These are phyloP conservation scores for Fennellomyces sp. DNA, from an alignment of 371 early-diverging fungal genomes.

Conservation along the genomic window DNA sequence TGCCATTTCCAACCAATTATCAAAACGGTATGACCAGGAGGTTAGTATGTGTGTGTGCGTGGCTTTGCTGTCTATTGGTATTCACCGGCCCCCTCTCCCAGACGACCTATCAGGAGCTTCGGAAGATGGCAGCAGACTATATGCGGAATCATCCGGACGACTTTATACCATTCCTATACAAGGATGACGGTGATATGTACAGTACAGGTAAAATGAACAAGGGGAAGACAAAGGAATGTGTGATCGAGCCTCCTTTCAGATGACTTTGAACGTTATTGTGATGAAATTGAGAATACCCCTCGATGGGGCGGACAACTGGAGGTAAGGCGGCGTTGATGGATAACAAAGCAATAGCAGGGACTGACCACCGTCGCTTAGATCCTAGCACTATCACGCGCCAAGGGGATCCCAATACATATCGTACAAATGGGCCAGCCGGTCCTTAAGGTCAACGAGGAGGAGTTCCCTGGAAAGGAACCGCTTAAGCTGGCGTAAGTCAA, in stretches of 20 bases:
- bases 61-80: neutral
- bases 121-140: slow-evolving; percentile 74
- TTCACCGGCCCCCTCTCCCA: too few relatives aligned
- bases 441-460: slow-evolving; percentile 77
- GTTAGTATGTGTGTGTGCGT: slow-evolving; percentile 21
- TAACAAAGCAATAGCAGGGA: neutral
- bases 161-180: slow-evolving; percentile 87
- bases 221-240: neutral
- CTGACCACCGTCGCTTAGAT: slow-evolving; percentile 47
- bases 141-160: slow-evolving; percentile 83
- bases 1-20: slow-evolving; percentile 84
- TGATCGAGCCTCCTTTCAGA: too few relatives aligned
- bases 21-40: slow-evolving; percentile 47
- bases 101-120: slow-evolving; percentile 59
- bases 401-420: slow-evolving; percentile 74
- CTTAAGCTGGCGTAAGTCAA: slow-evolving; percentile 81
- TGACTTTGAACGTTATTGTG: slow-evolving; percentile 79
- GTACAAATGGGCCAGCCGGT: slow-evolving; percentile 79
- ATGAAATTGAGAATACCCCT: slow-evolving; percentile 78
- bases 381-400: slow-evolving; percentile 73
- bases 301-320: slow-evolving; percentile 96
- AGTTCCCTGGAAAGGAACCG: slow-evolving; percentile 61
- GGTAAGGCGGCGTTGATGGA: slow-evolving; percentile 63
- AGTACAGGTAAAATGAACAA: slow-evolving; percentile 39
- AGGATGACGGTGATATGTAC: slow-evolving; percentile 78